Base-by-base conservation (phyloP, 495 filamentous ascomycete species). In the Letharia lupina region DNA sequence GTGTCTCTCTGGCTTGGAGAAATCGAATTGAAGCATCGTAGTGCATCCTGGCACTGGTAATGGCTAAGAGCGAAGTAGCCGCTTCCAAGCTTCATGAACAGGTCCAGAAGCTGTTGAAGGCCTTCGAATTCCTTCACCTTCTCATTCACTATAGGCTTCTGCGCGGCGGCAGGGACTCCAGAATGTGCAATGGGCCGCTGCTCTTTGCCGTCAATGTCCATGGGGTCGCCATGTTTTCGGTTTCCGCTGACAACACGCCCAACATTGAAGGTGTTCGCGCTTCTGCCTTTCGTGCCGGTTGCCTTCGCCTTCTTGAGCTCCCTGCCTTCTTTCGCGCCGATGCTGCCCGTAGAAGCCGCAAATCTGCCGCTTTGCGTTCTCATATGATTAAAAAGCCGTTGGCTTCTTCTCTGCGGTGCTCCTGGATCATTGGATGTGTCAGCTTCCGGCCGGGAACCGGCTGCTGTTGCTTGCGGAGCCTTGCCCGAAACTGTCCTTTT, bases 401-500 rank as follows among this genome's bases (percentile, higher is more conserved):
- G 86, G 69, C 92, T 96, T 71, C 92, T 84, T 71, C 92, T 82
- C 67, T 89, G 87, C 11, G 87, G 86, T 48, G 86, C 86, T 39
- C 85, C 83, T 48, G 87, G 87, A 70, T 92, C 89, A 63, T 84
- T 80, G 13, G 66, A 45, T 12, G 64, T 47, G 39, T 63, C 61
- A 48, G 54, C 65, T 28, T 50, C 56, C 39, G 67, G 37, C 54
- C 65, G 61, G 12, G 80, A 73, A 54, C 81, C 81, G 18, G 74
- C 76, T 64, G 83, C 76, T 64, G 80, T 76, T 15, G 85, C 75
- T 68, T 89, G 84, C 12, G 89, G 84, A 18, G 84, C 84, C 70
- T 93, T 89, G 4, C 92, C 92, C 40, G 92, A 93, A 20, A 93
- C 82, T 8, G 91, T 96, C 66, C 92, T 83, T 77, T 96, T 96